Evolutionary conservation across 78 protist genomes (phyloP), one percentile per base, ranked within the genome.

Genomic region (Guillardia theta): DNA sequence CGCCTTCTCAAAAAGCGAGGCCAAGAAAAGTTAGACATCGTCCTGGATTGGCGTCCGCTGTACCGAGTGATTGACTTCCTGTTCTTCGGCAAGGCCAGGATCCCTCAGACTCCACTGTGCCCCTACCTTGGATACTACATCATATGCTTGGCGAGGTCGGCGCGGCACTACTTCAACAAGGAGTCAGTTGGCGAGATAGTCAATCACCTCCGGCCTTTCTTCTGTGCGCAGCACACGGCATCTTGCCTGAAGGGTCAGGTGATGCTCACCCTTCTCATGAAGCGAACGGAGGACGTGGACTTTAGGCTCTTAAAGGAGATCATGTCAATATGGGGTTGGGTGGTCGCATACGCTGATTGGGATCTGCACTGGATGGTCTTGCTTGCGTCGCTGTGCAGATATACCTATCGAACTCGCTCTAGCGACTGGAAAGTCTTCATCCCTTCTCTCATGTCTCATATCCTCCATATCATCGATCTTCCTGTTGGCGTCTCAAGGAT

Each of bases 121-220:
- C 83, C 83, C 33, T 70, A 70, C 83, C 83, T 70, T 43, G 83
- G 83, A 36, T 70, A 70, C 83, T 70, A 70, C 83, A 15, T 70
- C 45, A 43, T 70, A 22, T 36, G 9, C 21, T 43, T 70, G 36
- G 83, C 83, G 5, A 24, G 22, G 33, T 15, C 41, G 10, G 83
- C 83, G 21, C 83, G 83, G 36, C 41, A 24, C 41, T 70, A 70
- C 83, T 70, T 70, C 83, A 22, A 36, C 41, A 1, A 36, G 27
- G 83, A 6, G 4, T 22, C 36, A 15, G 4, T 43, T 43, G 41
- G 36, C 9, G 83, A 70, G 83, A 24, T 58, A 0, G 27, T 24
- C 70, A 50, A 15, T 15, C 58, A 10, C 58, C 58, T 15, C 58
- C 0, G 83, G 33, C 36, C 36, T 36, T 43, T 70, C n/a, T 24